These are phyloP conservation scores for Tolypocladium capitatum DNA, from an alignment of 2,329 filamentous ascomycete genomes.

Conservation along the genomic window DNA sequence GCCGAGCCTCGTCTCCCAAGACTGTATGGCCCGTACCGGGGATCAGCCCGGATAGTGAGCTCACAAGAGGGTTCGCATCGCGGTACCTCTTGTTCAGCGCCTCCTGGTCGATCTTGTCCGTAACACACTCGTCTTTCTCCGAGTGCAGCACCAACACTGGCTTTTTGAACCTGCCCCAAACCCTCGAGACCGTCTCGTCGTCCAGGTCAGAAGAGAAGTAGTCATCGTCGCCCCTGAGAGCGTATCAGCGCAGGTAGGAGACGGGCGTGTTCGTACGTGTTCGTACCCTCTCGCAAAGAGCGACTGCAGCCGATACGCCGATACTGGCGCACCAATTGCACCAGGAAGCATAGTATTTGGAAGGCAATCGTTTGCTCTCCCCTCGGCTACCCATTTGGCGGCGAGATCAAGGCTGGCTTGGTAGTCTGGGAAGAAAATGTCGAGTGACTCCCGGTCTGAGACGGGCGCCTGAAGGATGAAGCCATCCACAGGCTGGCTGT, in stretches of 20 bases:
- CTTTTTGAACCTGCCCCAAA: conserved; percentile 52
- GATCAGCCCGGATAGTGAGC: conserved; percentile 37
- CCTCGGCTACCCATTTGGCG: conserved; percentile 39
- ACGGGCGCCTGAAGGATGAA: conserved; percentile 71
- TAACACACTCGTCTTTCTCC: conserved; percentile 52
- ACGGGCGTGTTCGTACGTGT: background rate
- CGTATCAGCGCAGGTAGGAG: background rate
- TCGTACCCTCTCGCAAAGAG: conserved; percentile 36
- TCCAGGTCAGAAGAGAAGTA: conserved; percentile 74
- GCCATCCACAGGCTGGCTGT: conserved; percentile 49
- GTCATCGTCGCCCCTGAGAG: conserved; percentile 60
- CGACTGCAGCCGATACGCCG: conserved; percentile 39
- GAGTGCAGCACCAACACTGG: conserved; percentile 54
- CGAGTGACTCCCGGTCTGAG: conserved; percentile 58
- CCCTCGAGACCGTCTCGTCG: conserved; percentile 37
- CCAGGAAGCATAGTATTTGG: conserved; percentile 28
- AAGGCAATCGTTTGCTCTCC: conserved; percentile 41
- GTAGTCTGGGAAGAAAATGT: conserved; percentile 30
- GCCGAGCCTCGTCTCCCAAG: conserved; percentile 27
- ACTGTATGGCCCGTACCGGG: conserved; percentile 40
- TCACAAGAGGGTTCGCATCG: conserved; percentile 29
- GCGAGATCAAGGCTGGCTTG: conserved; percentile 35
- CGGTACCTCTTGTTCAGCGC: conserved; percentile 45
- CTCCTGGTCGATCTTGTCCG: conserved; percentile 41
- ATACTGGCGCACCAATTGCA: conserved; percentile 30